phyloP scores from a whole-genome alignment of 2,329 filamentous ascomycete species.

The Zymoseptoria brevis region DNA sequence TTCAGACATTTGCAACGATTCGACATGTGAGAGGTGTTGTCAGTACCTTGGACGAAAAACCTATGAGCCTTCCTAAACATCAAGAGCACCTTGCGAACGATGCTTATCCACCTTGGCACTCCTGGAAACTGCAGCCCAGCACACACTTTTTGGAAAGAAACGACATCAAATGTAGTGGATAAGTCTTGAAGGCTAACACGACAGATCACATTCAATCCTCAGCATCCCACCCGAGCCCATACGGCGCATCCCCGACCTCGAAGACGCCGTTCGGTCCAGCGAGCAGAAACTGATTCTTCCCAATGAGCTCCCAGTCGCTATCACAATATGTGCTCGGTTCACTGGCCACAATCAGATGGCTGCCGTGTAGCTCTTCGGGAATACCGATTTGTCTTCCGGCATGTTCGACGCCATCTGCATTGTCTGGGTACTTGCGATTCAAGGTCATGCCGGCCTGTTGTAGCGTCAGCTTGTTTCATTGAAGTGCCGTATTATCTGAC shows the following conservation, averaged over 20 bases:
- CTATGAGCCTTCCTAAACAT: no score
- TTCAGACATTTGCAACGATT: no score
- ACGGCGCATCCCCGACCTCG: conserved; percentile 32
- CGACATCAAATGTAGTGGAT: neutral
- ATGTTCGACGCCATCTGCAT: conserved; percentile 36
- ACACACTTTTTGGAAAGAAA: no score
- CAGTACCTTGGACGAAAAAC: no score
- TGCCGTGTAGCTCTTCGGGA: conserved; percentile 36
- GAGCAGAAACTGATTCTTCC: conserved; percentile 39
- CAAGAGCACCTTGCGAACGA: no score
- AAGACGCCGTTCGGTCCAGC: conserved; percentile 35
- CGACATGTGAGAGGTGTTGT: no score
- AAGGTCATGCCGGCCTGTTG: conserved; percentile 41
- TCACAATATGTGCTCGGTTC: conserved; percentile 49
- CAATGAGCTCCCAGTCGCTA: conserved; percentile 45
- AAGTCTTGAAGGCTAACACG: neutral
- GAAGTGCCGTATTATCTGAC: neutral
- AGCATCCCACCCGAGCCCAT: conserved; percentile 34
- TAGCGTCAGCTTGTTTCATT: neutral
- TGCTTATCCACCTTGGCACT: no score
- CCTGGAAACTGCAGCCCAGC: no score
- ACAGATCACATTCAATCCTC: conserved; percentile 21
- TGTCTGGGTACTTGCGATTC: conserved; percentile 46
- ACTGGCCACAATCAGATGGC: conserved; percentile 47
- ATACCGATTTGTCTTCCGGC: conserved; percentile 27